phyloP scores from a whole-genome alignment of 2,329 filamentous ascomycete species.

The Sclerotinia borealis region DNA sequence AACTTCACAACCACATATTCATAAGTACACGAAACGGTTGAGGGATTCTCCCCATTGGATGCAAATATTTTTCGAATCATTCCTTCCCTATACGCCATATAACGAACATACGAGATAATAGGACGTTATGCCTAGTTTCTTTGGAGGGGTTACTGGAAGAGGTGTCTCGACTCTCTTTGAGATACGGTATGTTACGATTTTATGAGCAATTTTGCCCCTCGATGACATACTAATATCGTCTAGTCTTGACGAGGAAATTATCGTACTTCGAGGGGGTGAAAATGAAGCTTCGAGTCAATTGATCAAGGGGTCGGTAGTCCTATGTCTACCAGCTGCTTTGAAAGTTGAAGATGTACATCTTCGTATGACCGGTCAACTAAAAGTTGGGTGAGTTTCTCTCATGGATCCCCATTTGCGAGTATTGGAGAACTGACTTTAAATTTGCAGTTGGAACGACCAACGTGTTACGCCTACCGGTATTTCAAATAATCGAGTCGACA shows the following conservation, averaged over 20 bases:
- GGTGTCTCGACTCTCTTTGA: slow-evolving; percentile 34
- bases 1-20: background rate
- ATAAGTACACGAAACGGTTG: background rate
- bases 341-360: slow-evolving; percentile 69
- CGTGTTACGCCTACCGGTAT: slow-evolving; percentile 51
- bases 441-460: slow-evolving; percentile 45
- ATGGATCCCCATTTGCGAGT: background rate
- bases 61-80: background rate
- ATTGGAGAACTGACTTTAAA: background rate
- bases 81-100: background rate
- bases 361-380: slow-evolving; percentile 63
- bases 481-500: slow-evolving; percentile 54
- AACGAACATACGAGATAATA: background rate
- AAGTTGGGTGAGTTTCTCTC: slow-evolving; percentile 53
- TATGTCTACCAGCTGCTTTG: slow-evolving; percentile 64
- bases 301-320: slow-evolving; percentile 65
- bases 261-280: slow-evolving; percentile 70
- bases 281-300: slow-evolving; percentile 71
- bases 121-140: slow-evolving; percentile 30
- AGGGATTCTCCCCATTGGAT: background rate
- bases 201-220: background rate
- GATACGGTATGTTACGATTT: slow-evolving; percentile 30
- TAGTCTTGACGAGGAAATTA: slow-evolving; percentile 72
- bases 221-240: slow-evolving; percentile 12
- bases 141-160: slow-evolving; percentile 31